phyloP scores from a whole-genome alignment of 2,329 filamentous ascomycete species.

The Fusarium sp. region DNA sequence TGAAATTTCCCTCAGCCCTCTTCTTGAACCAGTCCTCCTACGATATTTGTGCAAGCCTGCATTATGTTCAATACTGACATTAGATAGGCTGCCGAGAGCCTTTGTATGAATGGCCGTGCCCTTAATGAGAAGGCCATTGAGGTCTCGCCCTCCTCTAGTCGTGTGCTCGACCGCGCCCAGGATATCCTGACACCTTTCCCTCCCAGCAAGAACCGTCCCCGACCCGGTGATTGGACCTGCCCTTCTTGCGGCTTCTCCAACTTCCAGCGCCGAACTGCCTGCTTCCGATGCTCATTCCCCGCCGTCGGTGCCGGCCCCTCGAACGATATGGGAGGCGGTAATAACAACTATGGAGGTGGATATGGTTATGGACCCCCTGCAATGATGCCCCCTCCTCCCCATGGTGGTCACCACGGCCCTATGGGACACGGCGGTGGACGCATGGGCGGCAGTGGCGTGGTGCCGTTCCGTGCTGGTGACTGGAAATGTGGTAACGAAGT shows the following conservation, averaged over 20 bases:
- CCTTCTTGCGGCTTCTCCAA: slow-evolving; percentile 99
- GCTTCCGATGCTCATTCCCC: slow-evolving; percentile 99
- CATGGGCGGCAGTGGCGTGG: slow-evolving; percentile 84
- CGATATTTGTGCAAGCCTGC: background rate
- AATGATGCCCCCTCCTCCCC: slow-evolving; percentile 83
- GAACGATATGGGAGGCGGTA: slow-evolving; percentile 73
- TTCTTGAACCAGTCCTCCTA: background rate
- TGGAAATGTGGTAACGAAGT: slow-evolving; percentile 99
- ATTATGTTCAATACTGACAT: slow-evolving; percentile 24
- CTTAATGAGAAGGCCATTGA: slow-evolving; percentile 99
- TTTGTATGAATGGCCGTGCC: slow-evolving; percentile 99
- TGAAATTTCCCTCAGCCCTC: background rate
- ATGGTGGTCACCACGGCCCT: slow-evolving; percentile 69
- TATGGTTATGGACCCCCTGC: slow-evolving; percentile 74
- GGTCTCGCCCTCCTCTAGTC: slow-evolving; percentile 96
- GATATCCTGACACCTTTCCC: slow-evolving; percentile 98
- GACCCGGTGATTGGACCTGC: slow-evolving; percentile 98
- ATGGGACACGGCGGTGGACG: slow-evolving; percentile 72
- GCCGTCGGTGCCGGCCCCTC: slow-evolving; percentile 83
- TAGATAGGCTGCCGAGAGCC: slow-evolving; percentile 87
- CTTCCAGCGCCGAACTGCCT: slow-evolving; percentile 97
- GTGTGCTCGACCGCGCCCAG: slow-evolving; percentile 92
- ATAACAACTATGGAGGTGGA: slow-evolving; percentile 69
- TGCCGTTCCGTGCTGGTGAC: slow-evolving; percentile 97
- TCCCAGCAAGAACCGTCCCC: slow-evolving; percentile 96